Conservation (phyloP, 805 yeast species). For the Yarrowia porcina region DNA sequence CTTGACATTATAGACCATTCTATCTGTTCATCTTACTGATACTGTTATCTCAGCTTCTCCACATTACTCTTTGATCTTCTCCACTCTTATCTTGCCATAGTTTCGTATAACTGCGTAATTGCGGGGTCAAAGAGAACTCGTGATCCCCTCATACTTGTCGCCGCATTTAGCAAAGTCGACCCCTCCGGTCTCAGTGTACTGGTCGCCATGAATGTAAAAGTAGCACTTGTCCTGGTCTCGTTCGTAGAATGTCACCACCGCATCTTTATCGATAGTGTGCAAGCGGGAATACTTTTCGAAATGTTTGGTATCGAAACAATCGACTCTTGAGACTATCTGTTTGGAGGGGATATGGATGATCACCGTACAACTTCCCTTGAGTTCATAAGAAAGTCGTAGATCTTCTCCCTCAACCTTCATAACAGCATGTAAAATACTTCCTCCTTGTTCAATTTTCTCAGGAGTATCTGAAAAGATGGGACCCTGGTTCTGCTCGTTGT, state of each 20-base stretch:
- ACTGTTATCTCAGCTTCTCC: too few species aligned
- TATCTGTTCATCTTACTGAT: too few species aligned
- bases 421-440: neutral
- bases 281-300: neutral
- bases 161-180: slow-evolving; percentile 17
- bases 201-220: neutral
- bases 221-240: neutral
- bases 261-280: neutral
- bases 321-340: neutral
- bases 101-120: too few species aligned
- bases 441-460: neutral
- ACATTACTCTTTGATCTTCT: too few species aligned
- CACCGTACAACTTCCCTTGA: slow-evolving; percentile 4
- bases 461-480: slow-evolving; percentile 3
- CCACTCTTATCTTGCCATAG: too few species aligned
- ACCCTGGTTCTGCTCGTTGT: neutral
- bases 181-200: slow-evolving; percentile 4
- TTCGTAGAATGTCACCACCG: slow-evolving; percentile 1
- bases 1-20: too few species aligned
- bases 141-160: slow-evolving; percentile 2
- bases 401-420: neutral
- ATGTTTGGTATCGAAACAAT: slow-evolving; percentile 2
- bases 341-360: neutral
- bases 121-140: neutral
- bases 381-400: neutral